Base-by-base conservation (phyloP, 805 yeast species). In the Yamadazyma tumulicola region DNA sequence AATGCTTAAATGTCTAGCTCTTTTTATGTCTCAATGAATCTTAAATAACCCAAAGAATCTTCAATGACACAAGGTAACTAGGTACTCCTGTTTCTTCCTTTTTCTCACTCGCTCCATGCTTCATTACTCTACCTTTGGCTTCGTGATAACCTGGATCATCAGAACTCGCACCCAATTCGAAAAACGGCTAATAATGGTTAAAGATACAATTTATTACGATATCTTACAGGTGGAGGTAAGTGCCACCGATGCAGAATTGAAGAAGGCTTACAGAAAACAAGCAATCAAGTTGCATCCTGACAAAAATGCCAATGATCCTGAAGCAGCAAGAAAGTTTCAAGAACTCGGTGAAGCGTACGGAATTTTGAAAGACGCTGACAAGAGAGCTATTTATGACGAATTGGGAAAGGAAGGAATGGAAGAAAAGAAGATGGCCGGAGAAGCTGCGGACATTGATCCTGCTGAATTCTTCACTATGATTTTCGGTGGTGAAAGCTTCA, bases 201-300 rank as follows among this genome's bases (percentile, higher is more conserved):
- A 78, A 45, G 97, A 89, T 48, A 83, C 94, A 0, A 75, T 72
- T 8, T 93, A 91, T 60, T 93, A 93, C 59, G 98, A 93, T 45
- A 59, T 79, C 11, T 65, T 93, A 32, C 85, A 77, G 23, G 81
- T 91, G 12, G 48, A 61, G 17, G 71, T 80, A 14, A 74, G 74
- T 9, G 97, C 97, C 13, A 72, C 84, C 0, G 80, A 80, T 4
- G 67, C 75, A 8, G 95, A 93, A 45, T 85, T 93, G 59, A 93
- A 93, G 61, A 87, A 87, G 57, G 95, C 97, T 0, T 93, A 93
- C 60, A 74, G 98, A 43, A 85, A 84, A 56, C 79, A 79, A 57
- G 97, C 97, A 6, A 83, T 91, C 59, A 71, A 69, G 38, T 84
- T 85, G 32, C 98, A 91, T 58, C 98, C 98, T 1, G 98, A 93